Base-by-base conservation (phyloP, 331 rosid genomes). In the Erythrophleum ivorense region DNA sequence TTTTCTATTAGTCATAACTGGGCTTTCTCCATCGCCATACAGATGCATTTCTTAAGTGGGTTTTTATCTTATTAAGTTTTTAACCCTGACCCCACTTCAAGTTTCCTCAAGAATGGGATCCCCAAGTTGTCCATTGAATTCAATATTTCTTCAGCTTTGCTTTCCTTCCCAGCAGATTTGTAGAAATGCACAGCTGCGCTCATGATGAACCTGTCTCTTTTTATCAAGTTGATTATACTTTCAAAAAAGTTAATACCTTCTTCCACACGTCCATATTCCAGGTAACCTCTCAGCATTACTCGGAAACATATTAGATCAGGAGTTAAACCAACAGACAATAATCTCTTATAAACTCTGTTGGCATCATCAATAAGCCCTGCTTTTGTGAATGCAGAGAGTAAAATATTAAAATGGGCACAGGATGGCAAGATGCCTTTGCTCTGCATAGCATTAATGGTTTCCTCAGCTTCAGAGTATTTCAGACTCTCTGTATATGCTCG, bases 171-270 rank as follows among this genome's bases (percentile, higher is more conserved):
- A 0, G 84, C 88, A 52, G 85, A 79, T 82, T 60, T 90, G 77
- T 91, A 93, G 45, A 91, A 74, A 80, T 88, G 97, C 82, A 91
- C 96, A 46, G 88, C 98, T 45, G 94, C 94, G 85, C 97, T 95
- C 92, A 86, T 68, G 75, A 93, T 85, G 81, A 90, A 95, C 85
- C 82, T 81, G 86, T 95, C 97, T 24, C 86, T 84, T 83, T 88
- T 83, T 63, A 72, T 73, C 73, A 77, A 85, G 67, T 87, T 82
- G 38, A 80, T 71, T 73, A 91, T 66, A 36, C 87, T 84, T 86
- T 93, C 94, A 10, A 88, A 90, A 76, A 93, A 88, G 57, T 78
- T 64, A 79, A 89, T 89, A 46, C 95, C 95, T 78, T 88, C 90
- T 82, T 87, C 89, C 69, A 93, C 90, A 29, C 6, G 86, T 71